Evolutionary conservation across 2,329 filamentous ascomycete species (phyloP).

Genomic region (Penicillium vulpinum): DNA sequence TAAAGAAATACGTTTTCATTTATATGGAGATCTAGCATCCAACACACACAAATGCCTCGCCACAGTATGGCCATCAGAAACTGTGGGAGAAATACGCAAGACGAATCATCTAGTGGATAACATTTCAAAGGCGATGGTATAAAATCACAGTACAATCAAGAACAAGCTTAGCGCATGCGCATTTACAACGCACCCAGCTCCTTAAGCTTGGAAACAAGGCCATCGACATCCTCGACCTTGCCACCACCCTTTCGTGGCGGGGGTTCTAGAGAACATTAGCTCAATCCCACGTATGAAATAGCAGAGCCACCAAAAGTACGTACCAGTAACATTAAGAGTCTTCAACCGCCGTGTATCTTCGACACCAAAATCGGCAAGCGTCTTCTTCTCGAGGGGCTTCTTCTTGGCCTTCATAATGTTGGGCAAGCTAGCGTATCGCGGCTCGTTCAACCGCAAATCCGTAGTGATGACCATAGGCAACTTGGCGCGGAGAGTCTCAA

Average conservation of each 20-base stretch:
- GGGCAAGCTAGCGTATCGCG: conserved; percentile 88
- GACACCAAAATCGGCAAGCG: conserved; percentile 75
- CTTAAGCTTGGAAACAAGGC: conserved; percentile 91
- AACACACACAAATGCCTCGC: conserved; percentile 5
- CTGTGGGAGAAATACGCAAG: conserved; percentile 5
- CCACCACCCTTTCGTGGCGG: conserved; percentile 84
- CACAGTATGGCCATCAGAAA: conserved; percentile 7
- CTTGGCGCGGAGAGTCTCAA: conserved; percentile 82
- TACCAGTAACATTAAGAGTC: conserved; percentile 83
- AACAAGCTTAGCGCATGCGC: background rate
- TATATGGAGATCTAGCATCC: conserved; percentile 3
- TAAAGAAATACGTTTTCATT: background rate
- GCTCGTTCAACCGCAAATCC: conserved; percentile 91
- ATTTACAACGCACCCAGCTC: conserved; percentile 83
- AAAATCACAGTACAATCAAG: conserved; percentile 21
- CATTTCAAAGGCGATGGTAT: conserved; percentile 23
- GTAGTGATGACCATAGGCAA: conserved; percentile 94
- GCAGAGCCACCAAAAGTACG: conserved; percentile 36
- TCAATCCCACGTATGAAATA: background rate
- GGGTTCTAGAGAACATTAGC: conserved; percentile 62
- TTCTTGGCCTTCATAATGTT: conserved; percentile 99
- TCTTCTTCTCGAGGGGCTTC: conserved; percentile 96
- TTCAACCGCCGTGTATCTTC: conserved; percentile 75
- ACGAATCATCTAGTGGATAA: conserved; percentile 12
- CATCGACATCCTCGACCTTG: conserved; percentile 96